phyloP scores from a whole-genome alignment of 176 grass and related monocot genomes.

The Lolium rigidum region DNA sequence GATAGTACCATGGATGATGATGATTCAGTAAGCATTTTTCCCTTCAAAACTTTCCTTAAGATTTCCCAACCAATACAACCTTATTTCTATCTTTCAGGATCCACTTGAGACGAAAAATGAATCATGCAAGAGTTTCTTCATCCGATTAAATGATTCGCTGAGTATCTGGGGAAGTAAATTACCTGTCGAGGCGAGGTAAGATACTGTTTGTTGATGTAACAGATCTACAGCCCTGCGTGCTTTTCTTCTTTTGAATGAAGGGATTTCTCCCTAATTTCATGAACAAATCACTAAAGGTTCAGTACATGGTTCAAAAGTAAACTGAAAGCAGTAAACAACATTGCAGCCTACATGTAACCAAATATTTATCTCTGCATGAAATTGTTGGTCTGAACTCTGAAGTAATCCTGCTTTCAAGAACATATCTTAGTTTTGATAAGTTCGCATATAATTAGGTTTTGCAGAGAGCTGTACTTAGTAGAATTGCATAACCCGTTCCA shows the following conservation, averaged over 20 bases:
- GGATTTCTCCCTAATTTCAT: too few species aligned
- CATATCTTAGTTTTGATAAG: neutral
- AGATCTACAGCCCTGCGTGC: neutral
- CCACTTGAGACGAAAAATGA: constrained; percentile 73
- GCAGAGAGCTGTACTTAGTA: constrained; percentile 4
- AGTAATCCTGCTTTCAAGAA: constrained; percentile 9
- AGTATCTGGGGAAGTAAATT: constrained; percentile 87
- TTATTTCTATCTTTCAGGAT: constrained; percentile 59
- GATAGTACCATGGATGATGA: constrained; percentile 70
- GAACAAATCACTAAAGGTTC: too few species aligned
- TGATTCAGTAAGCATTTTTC: constrained; percentile 55
- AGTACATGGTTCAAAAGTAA: too few species aligned
- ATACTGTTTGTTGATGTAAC: neutral
- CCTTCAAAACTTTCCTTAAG: neutral
- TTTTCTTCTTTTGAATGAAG: too few species aligned
- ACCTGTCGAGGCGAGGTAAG: constrained; percentile 82
- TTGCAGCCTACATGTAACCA: neutral
- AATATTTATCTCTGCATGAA: constrained; percentile 4
- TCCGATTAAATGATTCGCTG: constrained; percentile 80
- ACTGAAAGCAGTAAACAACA: neutral
- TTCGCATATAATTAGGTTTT: neutral
- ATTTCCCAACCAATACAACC: constrained; percentile 11
- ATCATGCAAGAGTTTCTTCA: constrained; percentile 71
- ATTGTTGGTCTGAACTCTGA: neutral
- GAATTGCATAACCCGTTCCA: neutral